Evolutionary conservation across 176 grass and related monocot species (phyloP).

Genomic region (Eremochloa ophiuroides): DNA sequence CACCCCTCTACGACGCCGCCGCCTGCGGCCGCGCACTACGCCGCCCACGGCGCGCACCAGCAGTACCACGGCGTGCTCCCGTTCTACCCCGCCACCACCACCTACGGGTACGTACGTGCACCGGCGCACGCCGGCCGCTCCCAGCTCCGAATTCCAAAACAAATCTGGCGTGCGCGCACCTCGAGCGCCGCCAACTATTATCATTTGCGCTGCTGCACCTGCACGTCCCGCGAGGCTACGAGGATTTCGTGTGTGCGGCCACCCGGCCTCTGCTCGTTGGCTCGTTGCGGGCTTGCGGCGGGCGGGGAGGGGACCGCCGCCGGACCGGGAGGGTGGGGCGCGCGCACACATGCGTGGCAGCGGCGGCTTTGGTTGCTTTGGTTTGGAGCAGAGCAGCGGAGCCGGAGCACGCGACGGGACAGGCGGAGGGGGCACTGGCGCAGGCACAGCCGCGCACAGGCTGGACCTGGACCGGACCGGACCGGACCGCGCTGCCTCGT

Average conservation of each 20-base stretch:
- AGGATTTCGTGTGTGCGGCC: constrained; percentile 18
- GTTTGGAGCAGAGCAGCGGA: background rate
- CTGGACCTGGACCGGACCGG: constrained; percentile 61
- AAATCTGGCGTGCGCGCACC: background rate
- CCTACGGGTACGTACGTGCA: constrained; percentile 64
- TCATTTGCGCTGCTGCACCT: no score
- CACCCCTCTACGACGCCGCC: constrained; percentile 57
- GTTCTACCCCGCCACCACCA: constrained; percentile 68
- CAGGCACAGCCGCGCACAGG: constrained; percentile 25
- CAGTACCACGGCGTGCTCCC: constrained; percentile 78
- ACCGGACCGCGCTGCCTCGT: constrained; percentile 45
- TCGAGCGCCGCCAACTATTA: constrained; percentile 9
- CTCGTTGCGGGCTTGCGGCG: background rate
- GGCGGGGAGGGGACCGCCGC: no score
- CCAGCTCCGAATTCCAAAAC: background rate
- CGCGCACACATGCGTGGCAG: constrained; percentile 40
- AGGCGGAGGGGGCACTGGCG: background rate
- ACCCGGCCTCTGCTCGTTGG: no score
- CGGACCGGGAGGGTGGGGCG: no score
- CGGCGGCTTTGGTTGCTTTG: background rate
- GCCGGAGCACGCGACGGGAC: constrained; percentile 31
- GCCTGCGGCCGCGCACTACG: constrained; percentile 53
- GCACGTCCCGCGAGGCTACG: constrained; percentile 5
- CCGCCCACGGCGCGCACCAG: constrained; percentile 53
- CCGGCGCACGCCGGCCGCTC: background rate